Evolutionary conservation across 306 rosid species (phyloP).

Genomic region (Lagenaria siceraria): DNA sequence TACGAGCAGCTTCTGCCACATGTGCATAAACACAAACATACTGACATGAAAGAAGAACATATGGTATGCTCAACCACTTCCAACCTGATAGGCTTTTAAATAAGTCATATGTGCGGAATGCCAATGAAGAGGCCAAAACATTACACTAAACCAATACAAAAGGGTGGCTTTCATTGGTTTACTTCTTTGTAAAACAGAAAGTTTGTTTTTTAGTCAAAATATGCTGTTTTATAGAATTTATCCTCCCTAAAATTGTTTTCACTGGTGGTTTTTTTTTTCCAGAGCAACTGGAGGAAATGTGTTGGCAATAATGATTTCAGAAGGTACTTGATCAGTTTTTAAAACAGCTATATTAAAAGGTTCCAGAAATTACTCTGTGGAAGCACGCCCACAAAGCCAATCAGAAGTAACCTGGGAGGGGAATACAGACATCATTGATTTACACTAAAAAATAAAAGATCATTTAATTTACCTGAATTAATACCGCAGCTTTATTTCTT

Average conservation of each 20-base stretch:
- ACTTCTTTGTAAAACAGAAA: neutral
- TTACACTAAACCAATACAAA: neutral
- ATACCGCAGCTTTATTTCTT: slow-evolving; percentile 66
- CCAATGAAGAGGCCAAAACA: neutral
- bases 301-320: neutral
- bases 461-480: slow-evolving; percentile 55
- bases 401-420: neutral
- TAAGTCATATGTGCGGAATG: neutral
- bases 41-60: neutral
- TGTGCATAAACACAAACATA: neutral
- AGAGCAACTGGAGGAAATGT: neutral
- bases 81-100: neutral
- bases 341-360: neutral
- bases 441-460: neutral
- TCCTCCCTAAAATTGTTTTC: neutral
- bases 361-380: neutral
- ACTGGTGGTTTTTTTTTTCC: neutral
- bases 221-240: neutral
- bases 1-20: neutral
- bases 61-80: neutral
- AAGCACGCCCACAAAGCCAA: neutral
- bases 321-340: neutral
- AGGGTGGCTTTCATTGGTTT: neutral
- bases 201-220: neutral
- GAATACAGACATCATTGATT: neutral